Evolutionary conservation across 352 stramenopile species (phyloP), one percentile per base, ranked within the genome.

Genomic region (Globisporangium solare): DNA sequence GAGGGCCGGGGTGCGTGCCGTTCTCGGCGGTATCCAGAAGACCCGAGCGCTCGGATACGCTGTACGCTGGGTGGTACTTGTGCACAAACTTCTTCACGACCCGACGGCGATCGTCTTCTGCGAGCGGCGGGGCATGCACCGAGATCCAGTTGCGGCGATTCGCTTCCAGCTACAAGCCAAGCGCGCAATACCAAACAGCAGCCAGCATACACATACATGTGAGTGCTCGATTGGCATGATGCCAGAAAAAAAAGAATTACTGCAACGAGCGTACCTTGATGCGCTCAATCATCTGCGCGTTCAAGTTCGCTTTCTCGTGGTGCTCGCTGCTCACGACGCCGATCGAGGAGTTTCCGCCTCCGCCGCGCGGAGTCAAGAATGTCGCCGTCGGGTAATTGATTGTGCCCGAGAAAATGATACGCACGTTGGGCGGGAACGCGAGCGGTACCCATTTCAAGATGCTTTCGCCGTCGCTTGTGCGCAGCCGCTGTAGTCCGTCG

Each of bases 371-470:
- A 46, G 6, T 61, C 37, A 74, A 58, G 52, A 85, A 67, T 47
- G 79, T 83, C 21, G 72, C 70, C 42, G 66, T 62, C 2, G 74
- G 68, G 24, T 74, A 79, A 52, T 70, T 82, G 27, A 78, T 65
- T 31, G 81, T 90, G 18, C 70, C 82, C 0, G 85, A 80, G 52
- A 96, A 85, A 40, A 97, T 89, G 50, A 97, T 70, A 24, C 87
- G 79, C 14, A 96, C 84, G 59, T 97, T 97, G 2, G 86, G 66
- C 22, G 89, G 89, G 49, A 97, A 94, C 18, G 69, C 72, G 6
- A 95, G 68, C 17, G 92, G 89, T 8, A 98, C 68, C 89, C 89
- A 98, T 58, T 95, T 95, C 45, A 97, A 67, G 54, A 94, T 94
- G 54, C 74, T 90, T 50, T 97, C 89, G 27, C 89, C 88, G 56